phyloP scores from a whole-genome alignment of 2,329 filamentous ascomycete genomes.

The Phialophora expanda region DNA sequence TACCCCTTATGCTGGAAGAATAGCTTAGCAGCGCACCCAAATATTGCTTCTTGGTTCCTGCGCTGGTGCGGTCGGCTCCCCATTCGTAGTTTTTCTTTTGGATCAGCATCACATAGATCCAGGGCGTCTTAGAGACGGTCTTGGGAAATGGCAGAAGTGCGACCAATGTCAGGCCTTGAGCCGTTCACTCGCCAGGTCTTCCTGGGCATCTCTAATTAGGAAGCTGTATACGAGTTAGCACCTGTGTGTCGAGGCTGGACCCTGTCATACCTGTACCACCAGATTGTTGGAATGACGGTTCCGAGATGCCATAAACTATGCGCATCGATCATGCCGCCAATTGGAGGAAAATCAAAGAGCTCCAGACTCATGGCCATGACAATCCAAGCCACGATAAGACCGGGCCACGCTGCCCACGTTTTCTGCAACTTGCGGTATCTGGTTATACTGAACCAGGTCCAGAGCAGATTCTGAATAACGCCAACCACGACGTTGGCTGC shows the following conservation, averaged over 20 bases:
- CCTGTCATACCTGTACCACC: conserved; percentile 89
- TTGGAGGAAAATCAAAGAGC: conserved; percentile 88
- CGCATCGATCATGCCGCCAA: conserved; percentile 82
- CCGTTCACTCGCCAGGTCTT: conserved; percentile 75
- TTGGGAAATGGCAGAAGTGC: not conserved
- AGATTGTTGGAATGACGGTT: conserved; percentile 82
- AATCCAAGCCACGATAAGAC: conserved; percentile 88
- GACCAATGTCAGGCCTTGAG: conserved; percentile 66
- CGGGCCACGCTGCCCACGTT: conserved; percentile 86
- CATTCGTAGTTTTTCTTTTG: not conserved
- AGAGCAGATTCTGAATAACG: conserved; percentile 78
- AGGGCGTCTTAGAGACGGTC: not conserved
- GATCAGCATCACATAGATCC: not conserved
- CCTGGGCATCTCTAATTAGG: conserved; percentile 80
- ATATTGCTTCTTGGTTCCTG: not conserved
- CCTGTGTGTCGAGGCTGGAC: conserved; percentile 1
- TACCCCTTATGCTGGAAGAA: not conserved
- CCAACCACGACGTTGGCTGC: conserved; percentile 86
- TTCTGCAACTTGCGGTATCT: conserved; percentile 74
- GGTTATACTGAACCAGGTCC: conserved; percentile 80
- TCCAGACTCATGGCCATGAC: conserved; percentile 94
- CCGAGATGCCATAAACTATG: conserved; percentile 96
- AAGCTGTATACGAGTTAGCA: conserved; percentile 63
- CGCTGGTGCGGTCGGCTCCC: not conserved
- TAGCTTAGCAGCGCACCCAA: not conserved